Conservation (phyloP, 495 filamentous ascomycete genomes). For the Tetracladium marchalianum region DNA sequence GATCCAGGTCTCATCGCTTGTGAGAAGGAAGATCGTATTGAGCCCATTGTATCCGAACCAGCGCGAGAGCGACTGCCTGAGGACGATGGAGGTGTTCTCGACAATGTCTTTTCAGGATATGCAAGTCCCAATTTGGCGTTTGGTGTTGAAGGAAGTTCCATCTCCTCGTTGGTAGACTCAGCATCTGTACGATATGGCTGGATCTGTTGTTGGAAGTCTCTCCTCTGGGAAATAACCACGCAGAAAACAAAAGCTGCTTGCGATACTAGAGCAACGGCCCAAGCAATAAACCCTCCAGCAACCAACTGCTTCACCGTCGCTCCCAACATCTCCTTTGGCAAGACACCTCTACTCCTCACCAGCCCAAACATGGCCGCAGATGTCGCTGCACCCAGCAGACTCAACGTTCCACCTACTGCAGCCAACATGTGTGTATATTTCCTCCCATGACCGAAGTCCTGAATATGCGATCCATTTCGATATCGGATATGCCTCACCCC, state of each 20-base stretch:
- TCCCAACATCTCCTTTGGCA: slow-evolving; percentile 10
- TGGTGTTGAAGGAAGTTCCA: slow-evolving; percentile 9
- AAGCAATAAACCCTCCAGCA: slow-evolving; percentile 20
- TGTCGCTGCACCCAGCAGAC: slow-evolving; percentile 9
- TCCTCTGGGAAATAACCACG: slow-evolving; percentile 17
- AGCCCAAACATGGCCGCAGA: slow-evolving; percentile 18
- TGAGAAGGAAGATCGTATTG: slow-evolving; percentile 42
- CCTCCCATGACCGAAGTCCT: slow-evolving; percentile 15
- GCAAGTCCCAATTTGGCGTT: slow-evolving; percentile 8
- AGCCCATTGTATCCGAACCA: slow-evolving; percentile 38
- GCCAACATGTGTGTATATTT: slow-evolving; percentile 18
- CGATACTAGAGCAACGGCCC: slow-evolving; percentile 18
- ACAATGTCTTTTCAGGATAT: slow-evolving; percentile 15
- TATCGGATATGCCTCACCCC: slow-evolving; percentile 12
- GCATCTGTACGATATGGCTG: slow-evolving; percentile 10
- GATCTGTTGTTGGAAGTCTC: slow-evolving; percentile 13
- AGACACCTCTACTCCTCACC: slow-evolving; percentile 11
- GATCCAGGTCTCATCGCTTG: slow-evolving; percentile 38
- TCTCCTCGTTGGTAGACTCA: slow-evolving; percentile 17
- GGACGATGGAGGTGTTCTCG: slow-evolving; percentile 17
- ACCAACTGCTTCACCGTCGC: slow-evolving; percentile 16
- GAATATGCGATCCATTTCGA: slow-evolving; percentile 15
- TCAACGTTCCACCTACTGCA: slow-evolving; percentile 10
- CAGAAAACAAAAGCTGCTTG: slow-evolving; percentile 19
- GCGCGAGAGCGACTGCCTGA: slow-evolving; percentile 13